phyloP scores from a whole-genome alignment of 2,329 filamentous ascomycete genomes.

The Stachybotrys chartarum region DNA sequence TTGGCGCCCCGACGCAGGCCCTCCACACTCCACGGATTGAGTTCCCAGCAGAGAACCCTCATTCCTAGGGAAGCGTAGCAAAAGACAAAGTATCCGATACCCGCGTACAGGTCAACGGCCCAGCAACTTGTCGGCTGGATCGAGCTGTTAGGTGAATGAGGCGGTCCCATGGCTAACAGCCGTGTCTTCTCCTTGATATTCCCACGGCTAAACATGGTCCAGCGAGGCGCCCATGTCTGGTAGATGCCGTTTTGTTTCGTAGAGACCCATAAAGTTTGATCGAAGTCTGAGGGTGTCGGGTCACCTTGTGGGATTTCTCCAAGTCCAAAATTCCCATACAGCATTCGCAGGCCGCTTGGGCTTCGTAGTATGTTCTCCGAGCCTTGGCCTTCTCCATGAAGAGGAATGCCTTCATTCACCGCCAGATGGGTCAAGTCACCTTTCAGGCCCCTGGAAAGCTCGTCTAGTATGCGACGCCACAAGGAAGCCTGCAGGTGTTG shows the following conservation, averaged over 20 bases:
- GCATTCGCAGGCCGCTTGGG: conserved; percentile 60
- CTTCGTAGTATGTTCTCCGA: conserved; percentile 65
- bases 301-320: conserved; percentile 11
- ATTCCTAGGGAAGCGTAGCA: conserved; percentile 69
- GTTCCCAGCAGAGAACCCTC: conserved; percentile 77
- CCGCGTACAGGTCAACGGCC: conserved; percentile 80
- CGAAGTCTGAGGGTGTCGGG: conserved; percentile 47
- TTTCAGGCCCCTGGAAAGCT: conserved; percentile 35
- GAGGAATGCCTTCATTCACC: conserved; percentile 54
- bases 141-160: neutral
- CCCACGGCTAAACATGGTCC: conserved; percentile 91
- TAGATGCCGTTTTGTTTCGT: conserved; percentile 71
- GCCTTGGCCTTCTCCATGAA: conserved; percentile 22
- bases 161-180: conserved; percentile 46
- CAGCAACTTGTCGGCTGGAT: conserved; percentile 21
- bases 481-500: conserved; percentile 23
- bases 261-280: conserved; percentile 67
- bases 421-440: conserved; percentile 48
- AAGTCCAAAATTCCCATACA: conserved; percentile 71
- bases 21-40: conserved; percentile 85
- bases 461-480: conserved; percentile 41
- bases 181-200: conserved; percentile 86
- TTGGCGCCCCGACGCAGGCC: conserved; percentile 69
- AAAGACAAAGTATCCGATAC: conserved; percentile 92
- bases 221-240: conserved; percentile 81